Conservation (phyloP, 768 basidiomycete species). For the Suillus hirtellus region DNA sequence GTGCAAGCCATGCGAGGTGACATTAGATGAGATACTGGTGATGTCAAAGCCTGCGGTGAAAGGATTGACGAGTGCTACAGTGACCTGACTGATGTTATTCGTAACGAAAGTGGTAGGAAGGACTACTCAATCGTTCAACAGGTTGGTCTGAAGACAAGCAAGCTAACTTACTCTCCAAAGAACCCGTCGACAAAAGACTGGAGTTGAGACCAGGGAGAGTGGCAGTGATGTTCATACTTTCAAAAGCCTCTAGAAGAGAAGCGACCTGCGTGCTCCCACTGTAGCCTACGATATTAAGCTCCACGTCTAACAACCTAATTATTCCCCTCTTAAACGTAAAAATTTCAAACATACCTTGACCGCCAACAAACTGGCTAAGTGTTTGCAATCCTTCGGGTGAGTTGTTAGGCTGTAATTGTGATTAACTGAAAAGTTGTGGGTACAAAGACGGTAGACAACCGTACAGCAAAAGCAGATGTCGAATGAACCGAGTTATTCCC, state of each 20-base stretch:
- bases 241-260: conserved; percentile 61
- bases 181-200: conserved; percentile 54
- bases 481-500: conserved; percentile 61
- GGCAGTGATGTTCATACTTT: conserved; percentile 54
- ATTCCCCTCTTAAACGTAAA: neutral
- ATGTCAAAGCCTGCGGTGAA: conserved; percentile 63
- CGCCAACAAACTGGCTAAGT: conserved; percentile 65
- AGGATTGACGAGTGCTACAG: conserved; percentile 63
- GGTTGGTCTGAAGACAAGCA: neutral
- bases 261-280: conserved; percentile 57
- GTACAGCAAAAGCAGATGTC: conserved; percentile 51
- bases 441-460: neutral
- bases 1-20: conserved; percentile 58
- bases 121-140: conserved; percentile 37
- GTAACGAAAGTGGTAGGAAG: conserved; percentile 61
- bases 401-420: conserved; percentile 50
- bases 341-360: conserved; percentile 42
- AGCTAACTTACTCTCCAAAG: conserved; percentile 48
- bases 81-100: conserved; percentile 66
- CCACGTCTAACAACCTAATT: conserved; percentile 43
- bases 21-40: conserved; percentile 58
- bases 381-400: conserved; percentile 61
- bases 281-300: conserved; percentile 58
- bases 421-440: neutral
- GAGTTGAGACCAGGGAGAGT: conserved; percentile 62